Conservation (phyloP, 2,329 filamentous ascomycete genomes). For the Cryphonectria carpinicola region DNA sequence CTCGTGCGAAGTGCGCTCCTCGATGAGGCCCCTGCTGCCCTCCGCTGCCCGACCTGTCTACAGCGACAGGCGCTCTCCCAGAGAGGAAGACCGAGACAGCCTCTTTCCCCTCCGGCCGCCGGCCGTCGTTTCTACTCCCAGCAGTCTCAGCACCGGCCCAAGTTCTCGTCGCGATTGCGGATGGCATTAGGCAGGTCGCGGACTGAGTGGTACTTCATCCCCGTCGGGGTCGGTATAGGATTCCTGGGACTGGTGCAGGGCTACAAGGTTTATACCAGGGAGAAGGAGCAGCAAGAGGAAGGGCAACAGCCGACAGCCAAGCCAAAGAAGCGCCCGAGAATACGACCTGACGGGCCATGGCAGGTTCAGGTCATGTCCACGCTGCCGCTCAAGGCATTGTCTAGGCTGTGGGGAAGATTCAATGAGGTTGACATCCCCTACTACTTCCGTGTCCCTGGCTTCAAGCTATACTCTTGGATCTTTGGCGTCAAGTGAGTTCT, state of each 20-base stretch:
- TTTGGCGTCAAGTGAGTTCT: constrained; percentile 77
- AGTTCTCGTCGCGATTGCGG: constrained; percentile 56
- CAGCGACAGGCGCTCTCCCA: constrained; percentile 22
- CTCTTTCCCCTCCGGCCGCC: constrained; percentile 26
- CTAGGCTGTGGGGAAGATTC: constrained; percentile 86
- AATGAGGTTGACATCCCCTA: constrained; percentile 89
- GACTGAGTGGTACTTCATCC: constrained; percentile 89
- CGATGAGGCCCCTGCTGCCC: constrained; percentile 23
- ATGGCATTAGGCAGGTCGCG: constrained; percentile 55
- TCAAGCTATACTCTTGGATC: constrained; percentile 86
- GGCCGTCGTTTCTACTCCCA: constrained; percentile 44
- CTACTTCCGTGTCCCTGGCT: constrained; percentile 84
- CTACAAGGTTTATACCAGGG: constrained; percentile 69
- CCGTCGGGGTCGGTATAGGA: constrained; percentile 81
- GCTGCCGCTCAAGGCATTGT: constrained; percentile 86
- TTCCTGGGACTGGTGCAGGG: constrained; percentile 84
- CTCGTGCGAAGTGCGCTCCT: constrained; percentile 27
- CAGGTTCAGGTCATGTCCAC: constrained; percentile 94
- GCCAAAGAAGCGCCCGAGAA: constrained; percentile 60
- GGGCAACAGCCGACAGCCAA: constrained; percentile 34
- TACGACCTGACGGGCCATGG: constrained; percentile 87
- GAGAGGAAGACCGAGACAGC: constrained; percentile 17
- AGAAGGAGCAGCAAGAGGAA: constrained; percentile 56
- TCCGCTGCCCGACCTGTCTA: constrained; percentile 28
- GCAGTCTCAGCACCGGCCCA: constrained; percentile 49